A percentile compares a stretch with the other conserved stretches of the same genome.
phyloP scores from a whole-genome alignment of 345 rosid species.

The Sonneratia caseolaris region DNA sequence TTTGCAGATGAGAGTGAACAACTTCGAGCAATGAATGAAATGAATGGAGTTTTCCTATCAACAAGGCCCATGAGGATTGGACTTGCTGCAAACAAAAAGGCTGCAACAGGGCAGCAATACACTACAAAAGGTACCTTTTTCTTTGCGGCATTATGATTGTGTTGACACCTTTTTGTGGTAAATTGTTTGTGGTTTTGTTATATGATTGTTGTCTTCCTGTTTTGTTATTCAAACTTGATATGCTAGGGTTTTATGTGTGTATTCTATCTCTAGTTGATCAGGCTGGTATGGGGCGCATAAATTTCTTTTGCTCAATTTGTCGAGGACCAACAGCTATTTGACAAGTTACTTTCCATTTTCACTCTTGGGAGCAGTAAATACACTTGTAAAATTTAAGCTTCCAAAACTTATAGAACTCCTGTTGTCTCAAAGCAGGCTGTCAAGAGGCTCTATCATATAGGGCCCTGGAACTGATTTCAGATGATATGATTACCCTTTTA shows the following conservation, averaged over 20 bases:
- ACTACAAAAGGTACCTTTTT: slow-evolving; percentile 30
- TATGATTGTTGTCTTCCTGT: background rate
- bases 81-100: slow-evolving; percentile 65
- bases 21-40: slow-evolving; percentile 75
- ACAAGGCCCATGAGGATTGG: slow-evolving; percentile 92
- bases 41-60: slow-evolving; percentile 86
- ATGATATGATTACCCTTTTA: slow-evolving; percentile 76
- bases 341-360: slow-evolving; percentile 38
- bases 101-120: slow-evolving; percentile 46
- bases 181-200: background rate
- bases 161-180: background rate
- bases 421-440: slow-evolving; percentile 92
- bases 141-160: background rate
- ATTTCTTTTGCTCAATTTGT: slow-evolving; percentile 25
- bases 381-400: slow-evolving; percentile 28
- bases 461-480: slow-evolving; percentile 98
- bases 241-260: slow-evolving; percentile 4
- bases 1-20: slow-evolving; percentile 82
- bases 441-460: slow-evolving; percentile 88
- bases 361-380: slow-evolving; percentile 40
- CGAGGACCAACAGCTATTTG: slow-evolving; percentile 39
- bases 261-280: background rate
- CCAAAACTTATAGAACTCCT: slow-evolving; percentile 62
- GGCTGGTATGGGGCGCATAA: background rate
- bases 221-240: background rate